Conservation (phyloP, 257 asterid species). For the Cordia subcordata region DNA sequence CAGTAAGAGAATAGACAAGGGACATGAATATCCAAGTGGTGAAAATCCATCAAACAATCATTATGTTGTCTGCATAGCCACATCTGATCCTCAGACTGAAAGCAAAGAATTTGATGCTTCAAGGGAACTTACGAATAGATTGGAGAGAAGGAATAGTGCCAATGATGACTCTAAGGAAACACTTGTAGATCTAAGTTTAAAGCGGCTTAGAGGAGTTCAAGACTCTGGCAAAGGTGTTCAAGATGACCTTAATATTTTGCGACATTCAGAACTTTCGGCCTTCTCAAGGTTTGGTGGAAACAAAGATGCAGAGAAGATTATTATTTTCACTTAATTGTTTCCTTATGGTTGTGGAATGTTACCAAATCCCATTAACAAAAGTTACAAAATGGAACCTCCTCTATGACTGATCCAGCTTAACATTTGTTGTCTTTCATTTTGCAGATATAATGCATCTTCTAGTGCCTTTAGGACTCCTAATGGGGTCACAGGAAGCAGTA, state of each 20-base stretch:
- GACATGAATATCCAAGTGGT: slow-evolving; percentile 23
- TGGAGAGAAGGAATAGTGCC: slow-evolving; percentile 21
- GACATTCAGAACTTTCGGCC: slow-evolving; percentile 74
- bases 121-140: slow-evolving; percentile 36
- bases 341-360: neutral
- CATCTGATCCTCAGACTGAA: slow-evolving; percentile 20
- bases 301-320: neutral
- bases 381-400: neutral
- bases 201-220: slow-evolving; percentile 52
- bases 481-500: slow-evolving; percentile 42
- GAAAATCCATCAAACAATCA: slow-evolving; percentile 21
- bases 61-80: slow-evolving; percentile 15
- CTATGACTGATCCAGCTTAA: slow-evolving; percentile 6
- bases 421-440: slow-evolving; percentile 14
- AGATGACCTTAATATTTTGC: slow-evolving; percentile 54
- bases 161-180: slow-evolving; percentile 32
- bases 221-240: slow-evolving; percentile 38
- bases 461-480: slow-evolving; percentile 42
- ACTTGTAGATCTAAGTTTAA: slow-evolving; percentile 50
- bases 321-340: neutral
- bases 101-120: slow-evolving; percentile 38
- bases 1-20: slow-evolving; percentile 20
- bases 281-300: slow-evolving; percentile 62
- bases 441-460: slow-evolving; percentile 67
- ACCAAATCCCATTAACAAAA: neutral